These are phyloP conservation scores for Xylaria palmicola DNA, from an alignment of 495 filamentous ascomycete species.

Conservation along the genomic window DNA sequence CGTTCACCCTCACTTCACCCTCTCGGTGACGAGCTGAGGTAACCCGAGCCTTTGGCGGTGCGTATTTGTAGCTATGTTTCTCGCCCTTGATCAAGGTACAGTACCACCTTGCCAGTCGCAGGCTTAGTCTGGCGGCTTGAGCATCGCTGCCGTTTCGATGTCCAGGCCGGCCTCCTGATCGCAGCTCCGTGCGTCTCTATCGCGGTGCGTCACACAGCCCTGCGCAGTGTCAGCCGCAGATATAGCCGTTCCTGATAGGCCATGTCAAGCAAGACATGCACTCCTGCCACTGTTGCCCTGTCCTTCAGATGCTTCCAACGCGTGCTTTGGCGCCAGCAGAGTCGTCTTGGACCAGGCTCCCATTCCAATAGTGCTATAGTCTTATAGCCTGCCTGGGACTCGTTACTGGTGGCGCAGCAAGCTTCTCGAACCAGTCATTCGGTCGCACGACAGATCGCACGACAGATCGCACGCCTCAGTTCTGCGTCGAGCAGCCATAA, in stretches of 20 bases:
- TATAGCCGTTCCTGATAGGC: background rate
- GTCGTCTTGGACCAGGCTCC: too few relatives aligned
- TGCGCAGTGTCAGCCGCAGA: background rate
- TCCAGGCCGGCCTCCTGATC: too few relatives aligned
- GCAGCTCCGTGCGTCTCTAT: background rate
- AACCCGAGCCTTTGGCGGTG: too few relatives aligned
- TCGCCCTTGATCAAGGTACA: background rate
- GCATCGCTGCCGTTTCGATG: too few relatives aligned
- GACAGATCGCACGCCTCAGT: background rate
- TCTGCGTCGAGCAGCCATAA: background rate
- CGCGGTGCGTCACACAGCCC: background rate
- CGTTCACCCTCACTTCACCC: background rate
- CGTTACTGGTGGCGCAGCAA: background rate
- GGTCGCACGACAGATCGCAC: background rate
- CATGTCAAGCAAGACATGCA: background rate
- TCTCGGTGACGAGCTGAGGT: slow-evolving; percentile 2
- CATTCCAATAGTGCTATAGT: too few relatives aligned
- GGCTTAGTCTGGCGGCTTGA: too few relatives aligned
- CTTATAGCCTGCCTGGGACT: background rate
- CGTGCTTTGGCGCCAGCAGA: background rate
- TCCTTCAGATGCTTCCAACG: background rate
- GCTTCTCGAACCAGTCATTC: background rate
- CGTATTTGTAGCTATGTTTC: too few relatives aligned
- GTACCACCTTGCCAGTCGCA: background rate
- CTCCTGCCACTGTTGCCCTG: background rate